Base-by-base conservation (phyloP, 2,329 filamentous ascomycete species). In the Fusarium sp. region DNA sequence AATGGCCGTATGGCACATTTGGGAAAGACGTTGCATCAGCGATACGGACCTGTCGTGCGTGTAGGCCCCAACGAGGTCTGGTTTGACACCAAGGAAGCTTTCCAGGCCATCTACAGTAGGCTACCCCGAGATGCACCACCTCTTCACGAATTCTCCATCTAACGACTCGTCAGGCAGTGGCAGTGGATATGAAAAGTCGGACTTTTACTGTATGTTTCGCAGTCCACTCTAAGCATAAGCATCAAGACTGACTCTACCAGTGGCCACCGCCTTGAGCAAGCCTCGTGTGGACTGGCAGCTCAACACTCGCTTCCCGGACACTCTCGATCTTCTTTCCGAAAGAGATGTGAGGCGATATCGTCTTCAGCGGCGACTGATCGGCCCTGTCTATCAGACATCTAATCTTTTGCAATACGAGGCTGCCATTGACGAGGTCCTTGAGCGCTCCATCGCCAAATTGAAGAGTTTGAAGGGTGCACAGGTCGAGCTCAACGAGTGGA, bases 51-150 rank as follows among this genome's bases (percentile, higher is more conserved):
- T 0, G 77, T 82, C 3, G 87, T 89, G n/a, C 81, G 87, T 0
- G 82, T 89, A 8, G 84, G 84, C 0, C 87, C 87, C 0, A 82
- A 87, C 36, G 86, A 88, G 70, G 80, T 89, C 7, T 88, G 86
- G 83, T 84, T 88, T 30, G 77, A 84, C 61, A 85, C 81, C 3
- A 79, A 74, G 23, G 84, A 86, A 50, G 86, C 83, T 0, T 86
- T 84, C 62, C 81, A 81, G 58, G 70, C 77, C 1, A 85, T 87
- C 8, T 88, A 88, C 73, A 77, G 85, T 86, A 65, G 16, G 81
- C 72, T 2, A 37, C 30, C 3, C 7, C 7, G 1, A 7, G 43
- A 23, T 7, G 5, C 1, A 6, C 27, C 15, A 13, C 16, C 13
- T 2, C 15, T 23, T 12, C 2, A n/a, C 8, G 48, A 8, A 40